Evolutionary conservation across 176 grass and related monocot genomes (phyloP), one percentile per base, ranked within the genome.

Genomic region (Oryza meridionalis): DNA sequence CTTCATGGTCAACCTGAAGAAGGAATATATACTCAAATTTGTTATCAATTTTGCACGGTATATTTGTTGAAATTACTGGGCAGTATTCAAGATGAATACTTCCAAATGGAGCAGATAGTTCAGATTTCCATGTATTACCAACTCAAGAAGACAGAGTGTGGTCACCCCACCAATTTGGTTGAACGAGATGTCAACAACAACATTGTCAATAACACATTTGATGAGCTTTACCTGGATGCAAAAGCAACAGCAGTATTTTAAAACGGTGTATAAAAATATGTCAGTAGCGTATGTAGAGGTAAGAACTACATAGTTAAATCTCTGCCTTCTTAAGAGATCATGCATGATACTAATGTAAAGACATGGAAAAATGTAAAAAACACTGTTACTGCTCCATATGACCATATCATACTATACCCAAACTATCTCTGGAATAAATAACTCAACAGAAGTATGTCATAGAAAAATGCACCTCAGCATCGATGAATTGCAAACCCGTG

Each of bases 131-230:
- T 67, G 26, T 55, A 21, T 65, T 92, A 98, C 96, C 89, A 92
- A 50, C 70, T 95, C 93, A 66, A 98, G 85, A 25, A 98, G 95
- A 49, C 83, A 95, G 10, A 95, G 70, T 11, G 85, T 92, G 49
- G 83, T 84, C 10, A 95, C 46, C 11, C 96, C 96, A 9, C 93
- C 96, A 12, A 84, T 74, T 38, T 98, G 96, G 77, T 98, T 95
- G 80, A 98, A 98, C 0, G 96, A 98, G 69, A 98, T 84, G 61
- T 98, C 96, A 3, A 98, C 87, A 27, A 92, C 73, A 77, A 95
- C 76, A 55, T 94, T 90, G 11, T 92, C 59, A 53, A 98, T 68
- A 19, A 90, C 59, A 51, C 96, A 98, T 82, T 98, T 98, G 29
- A 98, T 88, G 40, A 98, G 87, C 80, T 87, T 92, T 47, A 98